Percentiles rank a stretch among this genome's conserved stretches.
Evolutionary conservation across 2,329 filamentous ascomycete species (phyloP).

Genomic region (Boeremia exigua): DNA sequence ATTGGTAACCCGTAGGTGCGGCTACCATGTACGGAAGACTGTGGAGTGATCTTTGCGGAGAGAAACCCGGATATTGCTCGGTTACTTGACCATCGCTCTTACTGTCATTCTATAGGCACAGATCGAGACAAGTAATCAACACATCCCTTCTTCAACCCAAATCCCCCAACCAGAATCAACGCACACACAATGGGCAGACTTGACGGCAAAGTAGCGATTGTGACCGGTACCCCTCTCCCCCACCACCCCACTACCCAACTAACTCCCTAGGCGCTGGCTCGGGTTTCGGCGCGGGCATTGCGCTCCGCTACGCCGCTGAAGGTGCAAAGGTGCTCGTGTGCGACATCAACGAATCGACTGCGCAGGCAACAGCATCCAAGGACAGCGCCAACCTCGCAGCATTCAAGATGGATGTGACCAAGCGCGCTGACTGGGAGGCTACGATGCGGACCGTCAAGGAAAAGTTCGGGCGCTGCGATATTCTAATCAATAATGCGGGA

Average conservation of each 20-base stretch:
- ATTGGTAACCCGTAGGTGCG: slow-evolving; percentile 5
- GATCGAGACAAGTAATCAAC: not conserved
- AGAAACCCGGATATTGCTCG: slow-evolving; percentile 12
- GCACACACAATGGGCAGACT: slow-evolving; percentile 49
- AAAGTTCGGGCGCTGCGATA: slow-evolving; percentile 63
- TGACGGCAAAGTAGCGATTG: slow-evolving; percentile 62
- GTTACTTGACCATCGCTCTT: slow-evolving; percentile 5
- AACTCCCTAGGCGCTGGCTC: slow-evolving; percentile 58
- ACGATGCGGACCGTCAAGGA: slow-evolving; percentile 60
- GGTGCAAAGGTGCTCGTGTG: slow-evolving; percentile 67
- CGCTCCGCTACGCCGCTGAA: slow-evolving; percentile 64
- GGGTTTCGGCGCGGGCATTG: slow-evolving; percentile 69
- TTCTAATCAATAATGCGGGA: slow-evolving; percentile 67
- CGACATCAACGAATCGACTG: slow-evolving; percentile 64
- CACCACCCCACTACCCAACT: not conserved
- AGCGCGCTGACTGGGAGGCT: slow-evolving; percentile 57
- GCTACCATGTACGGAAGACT: not conserved
- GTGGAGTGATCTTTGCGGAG: not conserved
- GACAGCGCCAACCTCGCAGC: slow-evolving; percentile 44
- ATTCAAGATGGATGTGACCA: slow-evolving; percentile 60
- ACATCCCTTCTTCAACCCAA: not conserved
- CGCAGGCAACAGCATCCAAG: slow-evolving; percentile 56
- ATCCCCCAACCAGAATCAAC: not conserved
- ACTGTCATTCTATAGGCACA: not conserved
- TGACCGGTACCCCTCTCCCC: slow-evolving; percentile 53